A percentile compares a stretch with the other conserved stretches of the same genome.
Conservation (phyloP, 331 rosid genomes). For the Spiraea crenata region DNA sequence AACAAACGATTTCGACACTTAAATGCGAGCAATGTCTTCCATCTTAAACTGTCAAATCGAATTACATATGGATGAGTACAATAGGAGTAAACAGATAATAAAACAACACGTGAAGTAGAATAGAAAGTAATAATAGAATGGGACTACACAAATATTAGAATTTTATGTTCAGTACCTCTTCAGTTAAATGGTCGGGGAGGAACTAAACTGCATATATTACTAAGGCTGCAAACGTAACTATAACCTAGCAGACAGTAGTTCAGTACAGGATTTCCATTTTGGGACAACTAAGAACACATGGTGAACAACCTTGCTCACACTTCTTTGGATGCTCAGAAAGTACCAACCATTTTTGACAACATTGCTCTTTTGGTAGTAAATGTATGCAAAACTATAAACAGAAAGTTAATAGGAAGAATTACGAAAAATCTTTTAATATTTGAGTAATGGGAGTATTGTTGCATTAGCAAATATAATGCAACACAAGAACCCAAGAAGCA, state of each 20-base stretch:
- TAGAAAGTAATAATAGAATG: background rate
- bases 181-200: background rate
- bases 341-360: no score
- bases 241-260: background rate
- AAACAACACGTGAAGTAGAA: background rate
- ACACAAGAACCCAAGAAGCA: background rate
- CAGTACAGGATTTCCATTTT: background rate
- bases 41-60: constrained; percentile 78
- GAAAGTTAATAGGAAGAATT: no score
- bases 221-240: background rate
- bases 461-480: no score
- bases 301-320: background rate
- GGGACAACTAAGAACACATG: background rate
- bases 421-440: no score
- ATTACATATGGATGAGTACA: constrained; percentile 7
- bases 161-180: background rate
- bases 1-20: constrained; percentile 94
- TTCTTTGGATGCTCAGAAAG: background rate
- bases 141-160: background rate
- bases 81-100: background rate
- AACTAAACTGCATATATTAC: background rate
- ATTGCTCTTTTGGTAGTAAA: no score
- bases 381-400: no score
- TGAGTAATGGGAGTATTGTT: no score
- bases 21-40: constrained; percentile 98